Conservation (phyloP, 2,329 filamentous ascomycete genomes). For the Alternaria panax region DNA sequence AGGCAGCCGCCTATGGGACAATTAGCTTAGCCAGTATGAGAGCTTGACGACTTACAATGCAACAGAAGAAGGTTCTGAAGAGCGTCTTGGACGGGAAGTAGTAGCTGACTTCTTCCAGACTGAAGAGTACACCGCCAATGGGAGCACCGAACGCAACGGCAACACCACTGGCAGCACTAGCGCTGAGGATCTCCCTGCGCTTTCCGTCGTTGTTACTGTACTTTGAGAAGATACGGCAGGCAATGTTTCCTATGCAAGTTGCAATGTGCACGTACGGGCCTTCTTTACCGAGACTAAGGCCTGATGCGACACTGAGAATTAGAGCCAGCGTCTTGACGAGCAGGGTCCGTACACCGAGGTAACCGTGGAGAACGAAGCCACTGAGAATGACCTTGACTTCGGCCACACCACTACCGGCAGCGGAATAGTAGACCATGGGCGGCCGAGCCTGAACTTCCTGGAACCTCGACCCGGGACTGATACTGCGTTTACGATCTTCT, state of each 20-base stretch:
- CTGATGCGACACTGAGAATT: conserved; percentile 88
- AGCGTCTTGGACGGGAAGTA: conserved; percentile 98
- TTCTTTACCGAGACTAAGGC: conserved; percentile 92
- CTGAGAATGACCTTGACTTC: conserved; percentile 98
- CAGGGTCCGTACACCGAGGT: conserved; percentile 86
- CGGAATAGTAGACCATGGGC: conserved; percentile 93
- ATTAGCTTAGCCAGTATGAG: conserved; percentile 20
- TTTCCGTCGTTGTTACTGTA: conserved; percentile 96
- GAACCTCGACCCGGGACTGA: conserved; percentile 53
- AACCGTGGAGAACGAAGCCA: conserved; percentile 95
- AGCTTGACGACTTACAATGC: conserved; percentile 67
- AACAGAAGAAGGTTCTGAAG: conserved; percentile 98
- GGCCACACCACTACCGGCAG: conserved; percentile 93
- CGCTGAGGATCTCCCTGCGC: conserved; percentile 89
- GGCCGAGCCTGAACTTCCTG: conserved; percentile 55
- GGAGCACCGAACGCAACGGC: conserved; percentile 94
- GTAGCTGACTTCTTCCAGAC: conserved; percentile 93
- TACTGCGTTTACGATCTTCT: conserved; percentile 51
- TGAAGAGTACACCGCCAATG: conserved; percentile 88
- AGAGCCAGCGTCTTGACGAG: conserved; percentile 84
- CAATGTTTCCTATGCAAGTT: conserved; percentile 93
- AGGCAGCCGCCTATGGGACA: conserved; percentile 66
- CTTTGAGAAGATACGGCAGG: conserved; percentile 90
- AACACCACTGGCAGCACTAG: conserved; percentile 88
- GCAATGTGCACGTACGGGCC: conserved; percentile 98